Evolutionary conservation across 495 filamentous ascomycete species (phyloP).

Genomic region (Stereocaulon alpinum): DNA sequence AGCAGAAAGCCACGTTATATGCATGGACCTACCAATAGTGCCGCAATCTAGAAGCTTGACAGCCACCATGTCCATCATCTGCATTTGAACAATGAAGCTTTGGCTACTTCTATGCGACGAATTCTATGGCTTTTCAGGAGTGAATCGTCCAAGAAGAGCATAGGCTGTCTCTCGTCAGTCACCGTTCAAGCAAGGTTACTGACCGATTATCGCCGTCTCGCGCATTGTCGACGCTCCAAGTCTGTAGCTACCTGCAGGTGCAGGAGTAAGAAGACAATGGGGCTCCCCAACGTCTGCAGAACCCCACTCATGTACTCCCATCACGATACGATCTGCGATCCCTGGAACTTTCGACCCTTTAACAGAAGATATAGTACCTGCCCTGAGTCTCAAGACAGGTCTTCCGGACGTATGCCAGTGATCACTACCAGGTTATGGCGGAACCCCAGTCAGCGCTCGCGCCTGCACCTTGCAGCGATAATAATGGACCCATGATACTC

Average conservation of each 20-base stretch:
- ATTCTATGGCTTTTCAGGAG: neutral
- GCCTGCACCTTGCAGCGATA: constrained; percentile 13
- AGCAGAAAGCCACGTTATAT: constrained; percentile 6
- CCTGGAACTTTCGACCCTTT: neutral
- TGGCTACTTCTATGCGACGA: neutral
- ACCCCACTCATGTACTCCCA: neutral
- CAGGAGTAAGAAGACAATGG: neutral
- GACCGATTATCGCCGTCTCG: neutral
- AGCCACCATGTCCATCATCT: neutral
- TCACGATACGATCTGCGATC: neutral
- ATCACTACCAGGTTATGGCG: constrained; percentile 10
- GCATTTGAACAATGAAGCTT: neutral
- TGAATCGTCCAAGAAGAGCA: neutral
- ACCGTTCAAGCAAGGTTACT: neutral
- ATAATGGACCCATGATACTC: constrained; percentile 18
- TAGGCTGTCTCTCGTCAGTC: neutral
- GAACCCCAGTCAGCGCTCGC: constrained; percentile 3
- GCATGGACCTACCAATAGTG: constrained; percentile 1
- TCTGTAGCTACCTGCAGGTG: constrained; percentile 6
- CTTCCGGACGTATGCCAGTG: neutral
- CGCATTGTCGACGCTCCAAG: neutral
- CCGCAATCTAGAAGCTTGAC: neutral
- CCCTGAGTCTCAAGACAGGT: neutral
- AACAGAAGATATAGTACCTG: neutral
- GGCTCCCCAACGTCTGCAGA: neutral